Percentiles rank a stretch among this genome's conserved stretches.
Evolutionary conservation across 768 basidiomycete species (phyloP).

Genomic region (Sarcodon aspratus): DNA sequence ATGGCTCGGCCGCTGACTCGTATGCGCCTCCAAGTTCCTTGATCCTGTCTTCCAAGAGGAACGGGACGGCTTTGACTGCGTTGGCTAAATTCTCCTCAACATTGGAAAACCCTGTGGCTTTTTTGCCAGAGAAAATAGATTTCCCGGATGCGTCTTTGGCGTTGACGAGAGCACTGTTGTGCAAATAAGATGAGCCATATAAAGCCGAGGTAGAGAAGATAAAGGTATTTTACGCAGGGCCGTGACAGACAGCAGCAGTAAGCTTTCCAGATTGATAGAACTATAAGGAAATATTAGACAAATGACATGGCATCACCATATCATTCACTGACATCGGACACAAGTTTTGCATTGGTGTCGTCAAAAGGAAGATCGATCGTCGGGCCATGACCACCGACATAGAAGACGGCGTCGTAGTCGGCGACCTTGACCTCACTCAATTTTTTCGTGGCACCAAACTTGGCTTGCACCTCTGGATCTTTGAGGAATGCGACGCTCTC

Average conservation of each 20-base stretch:
- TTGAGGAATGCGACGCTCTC: constrained; percentile 44
- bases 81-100: constrained; percentile 44
- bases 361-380: constrained; percentile 59
- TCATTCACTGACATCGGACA: constrained; percentile 30
- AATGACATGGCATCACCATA: neutral
- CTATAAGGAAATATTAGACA: constrained; percentile 20
- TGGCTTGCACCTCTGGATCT: constrained; percentile 37
- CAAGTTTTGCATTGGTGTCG: constrained; percentile 42
- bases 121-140: constrained; percentile 52
- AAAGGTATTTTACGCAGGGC: constrained; percentile 42
- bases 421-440: constrained; percentile 43
- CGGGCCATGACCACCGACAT: constrained; percentile 73
- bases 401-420: constrained; percentile 68
- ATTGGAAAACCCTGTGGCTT: constrained; percentile 62
- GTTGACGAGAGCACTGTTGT: constrained; percentile 40
- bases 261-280: constrained; percentile 61
- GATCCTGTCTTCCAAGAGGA: constrained; percentile 61
- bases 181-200: neutral
- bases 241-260: constrained; percentile 70
- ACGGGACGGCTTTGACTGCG: constrained; percentile 47
- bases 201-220: neutral
- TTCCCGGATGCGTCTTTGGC: constrained; percentile 43
- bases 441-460: constrained; percentile 46
- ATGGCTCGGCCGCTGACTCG: constrained; percentile 43
- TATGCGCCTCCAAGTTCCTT: constrained; percentile 52